Evolutionary conservation across 352 stramenopile species (phyloP), one percentile per base, ranked within the genome.

Genomic region (Phytophthora melonis): DNA sequence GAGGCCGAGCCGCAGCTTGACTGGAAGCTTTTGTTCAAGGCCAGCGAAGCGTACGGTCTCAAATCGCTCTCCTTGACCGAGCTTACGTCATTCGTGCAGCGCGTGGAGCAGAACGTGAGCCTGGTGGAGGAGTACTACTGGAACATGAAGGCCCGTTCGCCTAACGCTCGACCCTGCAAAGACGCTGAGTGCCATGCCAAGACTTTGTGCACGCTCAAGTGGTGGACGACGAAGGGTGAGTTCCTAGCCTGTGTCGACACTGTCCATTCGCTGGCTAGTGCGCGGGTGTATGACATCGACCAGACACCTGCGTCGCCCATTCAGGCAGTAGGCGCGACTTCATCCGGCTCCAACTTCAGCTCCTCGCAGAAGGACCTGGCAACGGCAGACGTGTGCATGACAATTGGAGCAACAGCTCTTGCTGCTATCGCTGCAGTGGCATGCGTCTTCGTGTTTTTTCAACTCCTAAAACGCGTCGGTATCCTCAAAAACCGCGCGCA

Each of bases 81-180:
- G 11, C 67, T 96, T 3, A 66, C 72, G 18, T 64, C 74, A 23
- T 83, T 95, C 32, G 77, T 87, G 34, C 63, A 78, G 43, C 84
- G 84, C 47, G 82, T 84, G 52, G 72, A 84, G 56, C 60, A 74
- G 18, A 88, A 95, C 55, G 41, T 69, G 6, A 77, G 70, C 16
- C 80, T 96, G 18, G 68, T 94, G 23, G 80, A 92, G 23, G 66
- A 72, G 18, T 96, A 96, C 80, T 92, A 93, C 66, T 91, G 79
- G 76, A 93, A 96, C 77, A 95, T 91, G 83, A 94, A 95, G 74
- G 90, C 90, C 18, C 82, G 84, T 63, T 92, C 88, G 19, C 74
- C 80, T 50, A 80, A 81, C 13, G 56, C 79, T 32, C 71, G 70
- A 5, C 81, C 78, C 14, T 97, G 90, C 56, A 73, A 75, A 1